phyloP scores from a whole-genome alignment of 768 basidiomycete genomes.

The Agrocybe praecox region DNA sequence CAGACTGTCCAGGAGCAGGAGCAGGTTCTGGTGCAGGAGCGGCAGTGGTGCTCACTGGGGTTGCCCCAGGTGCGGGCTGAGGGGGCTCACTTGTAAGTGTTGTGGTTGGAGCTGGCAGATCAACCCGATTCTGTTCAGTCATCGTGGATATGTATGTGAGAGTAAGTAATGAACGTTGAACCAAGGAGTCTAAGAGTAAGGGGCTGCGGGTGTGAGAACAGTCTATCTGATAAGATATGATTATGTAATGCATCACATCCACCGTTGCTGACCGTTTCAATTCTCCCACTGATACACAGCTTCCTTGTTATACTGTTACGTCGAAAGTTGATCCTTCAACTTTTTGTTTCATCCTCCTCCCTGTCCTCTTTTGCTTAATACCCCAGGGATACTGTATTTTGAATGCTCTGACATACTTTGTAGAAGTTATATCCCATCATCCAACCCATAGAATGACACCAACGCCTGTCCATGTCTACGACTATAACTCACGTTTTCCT shows the following conservation, averaged over 20 bases:
- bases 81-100: constrained; percentile 10
- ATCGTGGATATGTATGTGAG: not conserved
- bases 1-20: constrained; percentile 15
- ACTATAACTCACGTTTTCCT: constrained; percentile 23
- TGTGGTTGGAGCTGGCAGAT: not conserved
- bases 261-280: constrained; percentile 7
- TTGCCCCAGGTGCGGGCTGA: not conserved
- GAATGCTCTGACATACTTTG: constrained; percentile 24
- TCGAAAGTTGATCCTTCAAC: constrained; percentile 1
- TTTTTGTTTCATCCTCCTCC: constrained; percentile 1
- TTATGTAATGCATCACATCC: constrained; percentile 12
- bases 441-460: constrained; percentile 23
- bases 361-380: not conserved
- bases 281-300: constrained; percentile 7
- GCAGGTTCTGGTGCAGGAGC: constrained; percentile 4
- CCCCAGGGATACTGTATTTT: constrained; percentile 2
- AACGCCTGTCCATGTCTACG: constrained; percentile 24
- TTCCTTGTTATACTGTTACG: constrained; percentile 2
- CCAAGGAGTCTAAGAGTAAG: too few species aligned
- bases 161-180: too few species aligned
- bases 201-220: not conserved
- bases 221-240: constrained; percentile 27
- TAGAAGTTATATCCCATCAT: constrained; percentile 1
- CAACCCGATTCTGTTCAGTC: not conserved
- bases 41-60: constrained; percentile 7